Evolutionary conservation across 352 stramenopile genomes (phyloP).

Genomic region (Elongisporangium undulatum): DNA sequence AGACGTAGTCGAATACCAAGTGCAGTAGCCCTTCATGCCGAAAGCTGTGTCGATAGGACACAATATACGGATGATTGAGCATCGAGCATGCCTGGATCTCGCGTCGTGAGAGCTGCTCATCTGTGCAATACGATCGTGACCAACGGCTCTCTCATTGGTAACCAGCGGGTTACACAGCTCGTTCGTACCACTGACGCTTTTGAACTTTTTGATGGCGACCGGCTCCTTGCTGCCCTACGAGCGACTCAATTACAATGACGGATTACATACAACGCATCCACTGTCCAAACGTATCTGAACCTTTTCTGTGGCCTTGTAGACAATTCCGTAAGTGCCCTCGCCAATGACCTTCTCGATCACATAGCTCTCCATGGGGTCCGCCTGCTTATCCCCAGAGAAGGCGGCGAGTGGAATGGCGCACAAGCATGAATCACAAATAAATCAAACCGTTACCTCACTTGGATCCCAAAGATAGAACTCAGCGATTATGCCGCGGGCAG

Average conservation of each 20-base stretch:
- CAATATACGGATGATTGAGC: slow-evolving; percentile 75
- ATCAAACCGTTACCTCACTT: neutral
- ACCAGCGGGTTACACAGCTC: neutral
- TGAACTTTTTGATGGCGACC: slow-evolving; percentile 86
- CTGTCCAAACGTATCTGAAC: slow-evolving; percentile 13
- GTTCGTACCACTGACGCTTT: slow-evolving; percentile 43
- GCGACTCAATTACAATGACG: slow-evolving; percentile 2
- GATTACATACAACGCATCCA: neutral
- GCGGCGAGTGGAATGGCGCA: neutral
- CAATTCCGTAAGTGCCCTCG: slow-evolving; percentile 78
- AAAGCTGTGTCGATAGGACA: slow-evolving; percentile 81
- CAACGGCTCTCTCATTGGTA: neutral
- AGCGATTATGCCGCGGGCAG: neutral
- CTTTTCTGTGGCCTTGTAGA: slow-evolving; percentile 80
- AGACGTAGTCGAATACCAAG: slow-evolving; percentile 77
- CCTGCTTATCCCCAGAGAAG: neutral
- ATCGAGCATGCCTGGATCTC: slow-evolving; percentile 83
- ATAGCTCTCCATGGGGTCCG: slow-evolving; percentile 68
- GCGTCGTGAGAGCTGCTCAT: slow-evolving; percentile 72
- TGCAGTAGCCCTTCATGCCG: slow-evolving; percentile 71
- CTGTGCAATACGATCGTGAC: slow-evolving; percentile 13
- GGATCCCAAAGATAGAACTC: neutral
- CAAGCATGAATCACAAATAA: neutral
- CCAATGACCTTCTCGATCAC: slow-evolving; percentile 76
- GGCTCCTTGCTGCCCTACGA: slow-evolving; percentile 48